Evolutionary conservation across 1,139 yeast genomes (phyloP).

Genomic region (Protomyces pachydermus): DNA sequence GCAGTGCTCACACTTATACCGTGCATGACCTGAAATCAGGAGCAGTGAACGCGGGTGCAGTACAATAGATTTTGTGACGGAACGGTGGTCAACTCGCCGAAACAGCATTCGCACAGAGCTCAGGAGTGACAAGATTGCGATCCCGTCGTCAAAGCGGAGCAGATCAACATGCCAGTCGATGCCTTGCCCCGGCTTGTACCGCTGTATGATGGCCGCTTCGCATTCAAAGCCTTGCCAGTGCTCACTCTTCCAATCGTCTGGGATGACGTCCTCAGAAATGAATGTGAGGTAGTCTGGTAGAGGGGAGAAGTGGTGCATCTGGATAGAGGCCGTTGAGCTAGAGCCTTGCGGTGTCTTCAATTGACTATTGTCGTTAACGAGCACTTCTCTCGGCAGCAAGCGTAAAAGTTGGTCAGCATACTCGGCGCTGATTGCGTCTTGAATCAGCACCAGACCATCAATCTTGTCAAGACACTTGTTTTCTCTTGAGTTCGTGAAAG

Average conservation of each 20-base stretch:
- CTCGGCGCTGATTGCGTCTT: slow-evolving; percentile 12
- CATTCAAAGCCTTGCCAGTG: slow-evolving; percentile 11
- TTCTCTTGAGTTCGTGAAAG: no score
- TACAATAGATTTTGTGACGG: neutral
- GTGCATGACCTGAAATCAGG: slow-evolving; percentile 11
- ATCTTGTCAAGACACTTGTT: neutral
- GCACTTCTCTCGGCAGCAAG: slow-evolving; percentile 1
- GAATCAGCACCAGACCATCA: slow-evolving; percentile 1
- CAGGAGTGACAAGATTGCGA: slow-evolving; percentile 22
- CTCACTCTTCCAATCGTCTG: slow-evolving; percentile 10
- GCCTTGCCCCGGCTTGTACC: slow-evolving; percentile 19
- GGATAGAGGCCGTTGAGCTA: neutral
- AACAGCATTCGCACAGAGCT: slow-evolving; percentile 11
- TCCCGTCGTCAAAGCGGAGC: slow-evolving; percentile 18
- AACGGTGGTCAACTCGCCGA: neutral
- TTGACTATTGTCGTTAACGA: neutral
- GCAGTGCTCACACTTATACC: slow-evolving; percentile 22
- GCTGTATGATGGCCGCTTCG: slow-evolving; percentile 19
- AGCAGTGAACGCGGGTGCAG: slow-evolving; percentile 9
- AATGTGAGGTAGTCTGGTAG: slow-evolving; percentile 5
- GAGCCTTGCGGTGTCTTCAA: neutral
- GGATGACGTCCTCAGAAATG: slow-evolving; percentile 16
- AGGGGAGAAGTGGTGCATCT: slow-evolving; percentile 23
- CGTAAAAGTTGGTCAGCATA: slow-evolving; percentile 4
- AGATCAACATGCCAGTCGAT: slow-evolving; percentile 24